Percentiles rank a stretch among this genome's conserved stretches.
Evolutionary conservation across 2,329 filamentous ascomycete species (phyloP).

Genomic region (Trichoderma semiorbis): DNA sequence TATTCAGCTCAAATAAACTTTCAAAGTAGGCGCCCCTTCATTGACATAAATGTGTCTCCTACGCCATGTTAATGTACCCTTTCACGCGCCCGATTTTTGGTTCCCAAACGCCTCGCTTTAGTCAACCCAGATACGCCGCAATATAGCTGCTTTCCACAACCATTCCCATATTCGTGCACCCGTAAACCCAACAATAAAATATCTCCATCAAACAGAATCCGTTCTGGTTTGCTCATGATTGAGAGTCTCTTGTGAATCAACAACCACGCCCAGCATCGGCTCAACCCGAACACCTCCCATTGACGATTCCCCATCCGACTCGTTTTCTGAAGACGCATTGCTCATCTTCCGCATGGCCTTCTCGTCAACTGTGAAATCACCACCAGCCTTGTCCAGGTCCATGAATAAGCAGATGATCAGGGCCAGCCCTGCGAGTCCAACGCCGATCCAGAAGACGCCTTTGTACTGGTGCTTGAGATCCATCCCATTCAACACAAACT

Average conservation of each 20-base stretch:
- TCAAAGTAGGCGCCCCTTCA: neutral
- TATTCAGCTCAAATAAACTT: neutral
- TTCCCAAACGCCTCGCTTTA: slow-evolving; percentile 11
- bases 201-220: neutral
- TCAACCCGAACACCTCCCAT: neutral
- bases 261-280: slow-evolving; percentile 10
- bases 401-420: slow-evolving; percentile 38
- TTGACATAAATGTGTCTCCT: neutral
- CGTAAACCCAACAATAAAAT: neutral
- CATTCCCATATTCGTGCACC: neutral
- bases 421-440: slow-evolving; percentile 47
- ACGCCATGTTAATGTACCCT: neutral
- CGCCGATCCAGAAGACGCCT: slow-evolving; percentile 58
- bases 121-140: neutral
- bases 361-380: slow-evolving; percentile 23
- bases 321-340: slow-evolving; percentile 4
- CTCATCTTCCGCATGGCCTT: slow-evolving; percentile 18
- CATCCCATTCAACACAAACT: slow-evolving; percentile 37
- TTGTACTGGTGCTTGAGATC: slow-evolving; percentile 53
- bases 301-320: neutral
- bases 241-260: neutral
- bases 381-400: slow-evolving; percentile 26
- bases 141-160: neutral
- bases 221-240: neutral
- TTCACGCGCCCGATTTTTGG: neutral